These are phyloP conservation scores for Aspergillus calidoustus DNA, from an alignment of 2,329 filamentous ascomycete species.

Conservation along the genomic window DNA sequence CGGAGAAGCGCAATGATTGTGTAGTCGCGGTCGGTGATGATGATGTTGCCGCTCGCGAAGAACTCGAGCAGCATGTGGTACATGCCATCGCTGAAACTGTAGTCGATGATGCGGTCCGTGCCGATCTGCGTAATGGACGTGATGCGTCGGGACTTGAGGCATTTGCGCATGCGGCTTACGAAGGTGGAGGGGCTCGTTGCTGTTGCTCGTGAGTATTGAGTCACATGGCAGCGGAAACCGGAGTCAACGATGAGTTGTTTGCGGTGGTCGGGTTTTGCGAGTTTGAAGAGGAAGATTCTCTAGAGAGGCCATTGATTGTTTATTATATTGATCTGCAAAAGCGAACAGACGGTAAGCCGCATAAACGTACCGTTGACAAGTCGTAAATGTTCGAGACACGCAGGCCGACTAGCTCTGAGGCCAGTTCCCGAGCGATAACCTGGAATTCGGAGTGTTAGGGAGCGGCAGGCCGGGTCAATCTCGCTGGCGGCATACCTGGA, in stretches of 20 bases:
- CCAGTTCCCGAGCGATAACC: slow-evolving; percentile 94
- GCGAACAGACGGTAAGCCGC: not conserved
- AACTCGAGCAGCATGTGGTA: slow-evolving; percentile 92
- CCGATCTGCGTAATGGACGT: slow-evolving; percentile 84
- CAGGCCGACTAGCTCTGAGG: slow-evolving; percentile 72
- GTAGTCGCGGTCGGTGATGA: slow-evolving; percentile 82
- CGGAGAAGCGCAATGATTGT: slow-evolving; percentile 82
- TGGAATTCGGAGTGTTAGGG: slow-evolving; percentile 43
- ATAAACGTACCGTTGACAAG: slow-evolving; percentile 71
- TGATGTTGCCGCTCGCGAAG: slow-evolving; percentile 93
- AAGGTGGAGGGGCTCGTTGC: slow-evolving; percentile 84
- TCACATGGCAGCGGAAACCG: slow-evolving; percentile 94
- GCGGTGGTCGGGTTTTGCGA: slow-evolving; percentile 85
- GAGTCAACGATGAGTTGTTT: slow-evolving; percentile 92
- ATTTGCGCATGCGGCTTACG: slow-evolving; percentile 82
- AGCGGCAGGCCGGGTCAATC: not conserved
- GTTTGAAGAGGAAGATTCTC: slow-evolving; percentile 94
- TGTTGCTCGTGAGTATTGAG: slow-evolving; percentile 84
- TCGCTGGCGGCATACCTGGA: slow-evolving; percentile 50
- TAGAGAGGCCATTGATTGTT: slow-evolving; percentile 26
- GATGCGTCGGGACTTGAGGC: slow-evolving; percentile 81
- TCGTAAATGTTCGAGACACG: slow-evolving; percentile 95
- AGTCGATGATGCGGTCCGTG: slow-evolving; percentile 89
- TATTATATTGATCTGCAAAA: slow-evolving; percentile 17
- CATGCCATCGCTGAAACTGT: slow-evolving; percentile 88